Conservation (phyloP, 768 basidiomycete genomes). For the Phlebiopsis gigantea region DNA sequence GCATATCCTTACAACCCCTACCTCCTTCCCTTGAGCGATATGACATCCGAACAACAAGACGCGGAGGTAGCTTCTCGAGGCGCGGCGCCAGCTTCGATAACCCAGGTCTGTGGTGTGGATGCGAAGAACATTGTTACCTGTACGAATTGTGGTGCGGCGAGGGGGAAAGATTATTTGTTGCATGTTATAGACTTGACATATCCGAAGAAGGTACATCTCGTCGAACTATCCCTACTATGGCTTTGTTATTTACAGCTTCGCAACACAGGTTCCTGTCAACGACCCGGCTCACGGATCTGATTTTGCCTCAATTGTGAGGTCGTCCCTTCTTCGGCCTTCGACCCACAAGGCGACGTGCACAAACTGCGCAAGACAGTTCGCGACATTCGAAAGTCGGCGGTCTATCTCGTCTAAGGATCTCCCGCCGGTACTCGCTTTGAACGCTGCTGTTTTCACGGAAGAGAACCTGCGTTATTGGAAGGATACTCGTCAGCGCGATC, state of each 20-base stretch:
- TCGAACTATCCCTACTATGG: too few species aligned
- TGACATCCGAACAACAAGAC: constrained; percentile 6
- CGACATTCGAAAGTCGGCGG: constrained; percentile 66
- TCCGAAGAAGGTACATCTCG: constrained; percentile 63
- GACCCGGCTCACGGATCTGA: constrained; percentile 37
- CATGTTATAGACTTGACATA: constrained; percentile 86
- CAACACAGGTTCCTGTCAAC: constrained; percentile 28
- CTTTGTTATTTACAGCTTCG: not conserved
- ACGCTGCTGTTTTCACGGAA: constrained; percentile 74
- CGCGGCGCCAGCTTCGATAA: constrained; percentile 65
- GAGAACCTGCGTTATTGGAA: constrained; percentile 75
- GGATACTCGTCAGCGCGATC: constrained; percentile 40
- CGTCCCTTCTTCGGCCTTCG: constrained; percentile 76
- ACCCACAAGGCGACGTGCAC: constrained; percentile 85
- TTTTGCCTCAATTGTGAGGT: constrained; percentile 65
- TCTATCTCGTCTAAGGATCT: constrained; percentile 59
- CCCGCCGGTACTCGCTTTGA: constrained; percentile 82
- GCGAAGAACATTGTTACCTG: constrained; percentile 75
- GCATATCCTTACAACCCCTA: constrained; percentile 53
- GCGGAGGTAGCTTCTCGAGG: not conserved
- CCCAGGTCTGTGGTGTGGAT: constrained; percentile 80
- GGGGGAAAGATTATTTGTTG: constrained; percentile 72
- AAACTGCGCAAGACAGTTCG: constrained; percentile 65
- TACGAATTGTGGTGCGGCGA: constrained; percentile 60
- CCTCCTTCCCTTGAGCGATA: constrained; percentile 33